These are phyloP conservation scores for Trichoderma sp. DNA, from an alignment of 2,329 filamentous ascomycete species.

Conservation along the genomic window DNA sequence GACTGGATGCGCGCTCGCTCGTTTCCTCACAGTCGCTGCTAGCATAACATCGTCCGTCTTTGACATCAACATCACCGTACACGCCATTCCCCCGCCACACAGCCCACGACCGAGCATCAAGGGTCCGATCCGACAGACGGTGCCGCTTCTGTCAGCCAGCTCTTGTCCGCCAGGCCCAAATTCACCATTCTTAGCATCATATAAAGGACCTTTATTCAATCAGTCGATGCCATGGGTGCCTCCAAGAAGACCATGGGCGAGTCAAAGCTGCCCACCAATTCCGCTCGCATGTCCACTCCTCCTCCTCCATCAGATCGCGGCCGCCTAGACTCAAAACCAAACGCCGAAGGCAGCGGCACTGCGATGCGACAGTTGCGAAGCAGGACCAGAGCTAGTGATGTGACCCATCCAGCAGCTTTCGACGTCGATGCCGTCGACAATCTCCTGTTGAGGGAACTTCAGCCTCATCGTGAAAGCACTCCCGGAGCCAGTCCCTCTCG, in stretches of 20 bases:
- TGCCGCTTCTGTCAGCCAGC: conserved; percentile 11
- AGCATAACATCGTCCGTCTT: conserved; percentile 10
- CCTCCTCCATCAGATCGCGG: conserved; percentile 44
- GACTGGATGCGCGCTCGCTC: conserved; percentile 12
- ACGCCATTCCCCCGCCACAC: conserved; percentile 1
- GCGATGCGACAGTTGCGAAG: conserved; percentile 36
- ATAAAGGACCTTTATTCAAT: conserved; percentile 21
- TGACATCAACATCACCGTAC: background rate
- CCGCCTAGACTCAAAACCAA: conserved; percentile 42
- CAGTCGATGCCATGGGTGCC: conserved; percentile 31
- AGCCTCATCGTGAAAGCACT: conserved; percentile 51
- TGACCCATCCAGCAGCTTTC: conserved; percentile 37
- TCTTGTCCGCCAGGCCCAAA: background rate
- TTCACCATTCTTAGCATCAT: background rate
- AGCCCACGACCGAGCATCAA: conserved; percentile 3
- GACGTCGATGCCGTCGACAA: conserved; percentile 51
- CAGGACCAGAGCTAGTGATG: conserved; percentile 36
- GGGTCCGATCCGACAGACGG: conserved; percentile 7
- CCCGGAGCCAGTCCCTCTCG: conserved; percentile 54
- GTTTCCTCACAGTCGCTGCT: background rate
- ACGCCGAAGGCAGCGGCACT: conserved; percentile 33
- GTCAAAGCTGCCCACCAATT: conserved; percentile 32
- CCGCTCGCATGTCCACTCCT: conserved; percentile 43
- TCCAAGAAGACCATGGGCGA: conserved; percentile 36
- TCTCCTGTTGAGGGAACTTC: conserved; percentile 51